Evolutionary conservation across 176 grass and related monocot genomes (phyloP).

Genomic region (Musa itinerans): DNA sequence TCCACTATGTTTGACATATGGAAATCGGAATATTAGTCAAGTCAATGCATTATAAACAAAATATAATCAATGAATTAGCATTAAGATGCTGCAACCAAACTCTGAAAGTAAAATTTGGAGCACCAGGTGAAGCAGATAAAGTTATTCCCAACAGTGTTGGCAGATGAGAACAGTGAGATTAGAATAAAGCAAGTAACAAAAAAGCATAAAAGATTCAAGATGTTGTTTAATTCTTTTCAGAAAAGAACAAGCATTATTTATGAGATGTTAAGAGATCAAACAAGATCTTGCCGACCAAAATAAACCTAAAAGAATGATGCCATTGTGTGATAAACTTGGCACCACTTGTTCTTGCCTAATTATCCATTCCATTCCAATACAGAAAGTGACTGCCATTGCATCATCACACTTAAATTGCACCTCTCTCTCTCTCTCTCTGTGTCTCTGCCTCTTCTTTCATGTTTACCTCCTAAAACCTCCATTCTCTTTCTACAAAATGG

Average conservation of each 20-base stretch:
- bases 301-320: neutral
- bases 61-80: neutral
- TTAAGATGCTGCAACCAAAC: neutral
- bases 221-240: neutral
- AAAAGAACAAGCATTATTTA: neutral
- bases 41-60: too few relatives aligned
- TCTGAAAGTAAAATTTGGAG: neutral
- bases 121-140: too few relatives aligned
- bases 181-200: too few relatives aligned
- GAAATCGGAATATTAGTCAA: neutral
- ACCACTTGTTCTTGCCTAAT: neutral
- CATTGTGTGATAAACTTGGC: neutral
- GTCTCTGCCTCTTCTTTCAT: neutral
- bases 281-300: too few relatives aligned
- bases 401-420: neutral
- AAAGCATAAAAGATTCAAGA: too few relatives aligned
- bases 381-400: neutral
- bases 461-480: too few relatives aligned
- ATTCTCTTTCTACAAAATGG: too few relatives aligned
- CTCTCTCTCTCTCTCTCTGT: neutral
- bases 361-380: neutral
- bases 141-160: too few relatives aligned
- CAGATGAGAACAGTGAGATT: too few relatives aligned
- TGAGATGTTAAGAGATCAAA: too few relatives aligned
- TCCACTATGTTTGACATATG: neutral